Base-by-base conservation (phyloP, 1,284 basidiomycete genomes). In the Apiotrichum gamsii region DNA sequence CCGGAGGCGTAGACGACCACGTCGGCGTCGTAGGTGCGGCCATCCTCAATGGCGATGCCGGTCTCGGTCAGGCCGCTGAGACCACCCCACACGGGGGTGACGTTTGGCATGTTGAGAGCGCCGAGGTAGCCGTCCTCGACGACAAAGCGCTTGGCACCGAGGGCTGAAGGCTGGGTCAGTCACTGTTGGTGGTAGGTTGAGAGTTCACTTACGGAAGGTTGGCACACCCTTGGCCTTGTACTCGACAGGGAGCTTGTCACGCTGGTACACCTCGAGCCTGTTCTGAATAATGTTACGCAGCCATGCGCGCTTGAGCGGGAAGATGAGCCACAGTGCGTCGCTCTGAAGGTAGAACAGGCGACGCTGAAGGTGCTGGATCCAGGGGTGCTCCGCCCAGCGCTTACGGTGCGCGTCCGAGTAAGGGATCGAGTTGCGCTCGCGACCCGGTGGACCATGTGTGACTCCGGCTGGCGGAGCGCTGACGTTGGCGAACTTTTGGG, bases 121-220 rank as follows among this genome's bases (percentile, higher is more conserved):
- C 34, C 24, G 15, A 51, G 55, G 42, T 43, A 63, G 51, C 49
- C 52, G 37, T 63, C 61, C 29, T 47, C 36, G 16, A 59, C 44
- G 36, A 59, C 42, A 15, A 45, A 32, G 18, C 61, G 51, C 38
- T 61, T 61, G 13, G 51, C 55, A 4, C 57, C 59, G 21, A 53
- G 45, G 4, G 57, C 54, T 60, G 31, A n/a, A n/a, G n/a, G 8
- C 18, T 43, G 15, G 42, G 39, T 13, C n/a, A 13, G n/a, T n/a
- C n/a, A n/a, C n/a, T n/a, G n/a, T n/a, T n/a, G n/a, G n/a, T n/a
- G n/a, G n/a, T n/a, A 28, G n/a, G 28, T n/a, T n/a, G n/a, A n/a
- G n/a, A n/a, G n/a, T 9, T 6, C 33, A 45, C 35, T 23, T 28
- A 60, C 60, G 54, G 45, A 57, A 63, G 10, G 31, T 42, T 10